Percentiles rank a stretch among this genome's conserved stretches.
Conservation (phyloP, 1,284 basidiomycete genomes). For the Trichosporon sp. region DNA sequence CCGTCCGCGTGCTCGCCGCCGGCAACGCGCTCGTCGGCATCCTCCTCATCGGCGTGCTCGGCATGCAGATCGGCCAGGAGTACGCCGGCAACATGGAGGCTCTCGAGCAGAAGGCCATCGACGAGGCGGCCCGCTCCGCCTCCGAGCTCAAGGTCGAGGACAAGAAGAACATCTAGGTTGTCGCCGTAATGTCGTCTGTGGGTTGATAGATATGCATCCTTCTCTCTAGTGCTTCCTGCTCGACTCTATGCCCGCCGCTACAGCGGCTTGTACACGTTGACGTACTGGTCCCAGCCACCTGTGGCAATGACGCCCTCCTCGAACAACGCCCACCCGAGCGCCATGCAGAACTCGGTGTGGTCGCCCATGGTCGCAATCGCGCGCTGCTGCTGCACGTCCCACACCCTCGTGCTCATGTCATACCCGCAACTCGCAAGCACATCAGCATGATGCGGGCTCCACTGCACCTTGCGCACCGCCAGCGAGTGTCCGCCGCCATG, state of each 20-base stretch:
- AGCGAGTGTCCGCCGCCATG: constrained; percentile 58
- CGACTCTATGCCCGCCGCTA: constrained; percentile 2
- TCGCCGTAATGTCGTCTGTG: constrained; percentile 6
- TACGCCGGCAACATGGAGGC: constrained; percentile 72
- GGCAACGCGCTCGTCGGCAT: constrained; percentile 79
- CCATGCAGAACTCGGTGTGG: constrained; percentile 94
- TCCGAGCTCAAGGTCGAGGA: constrained; percentile 32
- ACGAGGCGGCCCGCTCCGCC: constrained; percentile 42
- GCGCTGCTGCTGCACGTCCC: constrained; percentile 57
- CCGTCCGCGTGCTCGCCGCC: constrained; percentile 75
- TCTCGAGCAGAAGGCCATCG: constrained; percentile 62
- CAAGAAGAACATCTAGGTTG: constrained; percentile 45
- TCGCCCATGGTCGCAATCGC: constrained; percentile 67
- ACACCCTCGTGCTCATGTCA: constrained; percentile 71
- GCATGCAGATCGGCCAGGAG: constrained; percentile 75
- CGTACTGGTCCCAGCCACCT: constrained; percentile 84
- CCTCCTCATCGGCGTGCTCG: constrained; percentile 60
- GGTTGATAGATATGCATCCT: constrained; percentile 14
- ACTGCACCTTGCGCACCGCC: constrained; percentile 59
- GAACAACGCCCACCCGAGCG: constrained; percentile 78
- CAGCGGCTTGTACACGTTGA: constrained; percentile 66
- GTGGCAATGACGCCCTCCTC: constrained; percentile 82
- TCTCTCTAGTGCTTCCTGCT: constrained; percentile 4
- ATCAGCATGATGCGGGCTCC: constrained; percentile 67
- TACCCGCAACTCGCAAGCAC: constrained; percentile 66